These are phyloP conservation scores for Volvox carteri DNA, from an alignment of 163 green algal genomes.

Conservation along the genomic window DNA sequence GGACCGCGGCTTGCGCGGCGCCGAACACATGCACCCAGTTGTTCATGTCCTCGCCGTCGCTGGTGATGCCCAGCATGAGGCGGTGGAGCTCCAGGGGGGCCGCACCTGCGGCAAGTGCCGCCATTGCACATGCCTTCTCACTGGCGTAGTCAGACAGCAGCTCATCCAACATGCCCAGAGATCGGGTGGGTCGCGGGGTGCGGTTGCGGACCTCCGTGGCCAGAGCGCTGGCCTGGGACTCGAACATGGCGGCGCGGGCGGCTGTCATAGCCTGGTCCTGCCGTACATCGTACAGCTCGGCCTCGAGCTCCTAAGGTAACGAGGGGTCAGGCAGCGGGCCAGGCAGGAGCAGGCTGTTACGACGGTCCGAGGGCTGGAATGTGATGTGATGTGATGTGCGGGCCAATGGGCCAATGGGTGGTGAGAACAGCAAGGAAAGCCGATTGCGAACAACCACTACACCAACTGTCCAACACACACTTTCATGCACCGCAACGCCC, in stretches of 20 bases:
- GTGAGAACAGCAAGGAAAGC: too few relatives aligned
- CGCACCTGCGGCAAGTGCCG: conserved; percentile 28
- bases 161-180: conserved; percentile 3
- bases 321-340: too few relatives aligned
- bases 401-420: too few relatives aligned
- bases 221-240: conserved; percentile 23
- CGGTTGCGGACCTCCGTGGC: conserved; percentile 15
- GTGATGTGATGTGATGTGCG: too few relatives aligned
- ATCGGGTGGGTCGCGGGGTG: conserved; percentile 38
- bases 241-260: not conserved
- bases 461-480: too few relatives aligned
- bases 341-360: too few relatives aligned
- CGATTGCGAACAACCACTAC: too few relatives aligned
- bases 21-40: conserved; percentile 33
- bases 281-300: conserved; percentile 24
- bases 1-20: not conserved
- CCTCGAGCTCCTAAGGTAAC: conserved; percentile 30
- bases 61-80: conserved; percentile 45
- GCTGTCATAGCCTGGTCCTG: conserved; percentile 2
- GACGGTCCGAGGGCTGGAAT: too few relatives aligned
- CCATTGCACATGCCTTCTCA: not conserved
- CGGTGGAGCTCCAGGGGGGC: conserved; percentile 40
- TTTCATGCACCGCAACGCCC: too few relatives aligned
- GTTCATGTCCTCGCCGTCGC: conserved; percentile 4
- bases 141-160: conserved; percentile 42